Percentiles rank a stretch among this genome's conserved stretches.
phyloP scores from a whole-genome alignment of 2,329 filamentous ascomycete genomes.

The Spiromastix sp. region DNA sequence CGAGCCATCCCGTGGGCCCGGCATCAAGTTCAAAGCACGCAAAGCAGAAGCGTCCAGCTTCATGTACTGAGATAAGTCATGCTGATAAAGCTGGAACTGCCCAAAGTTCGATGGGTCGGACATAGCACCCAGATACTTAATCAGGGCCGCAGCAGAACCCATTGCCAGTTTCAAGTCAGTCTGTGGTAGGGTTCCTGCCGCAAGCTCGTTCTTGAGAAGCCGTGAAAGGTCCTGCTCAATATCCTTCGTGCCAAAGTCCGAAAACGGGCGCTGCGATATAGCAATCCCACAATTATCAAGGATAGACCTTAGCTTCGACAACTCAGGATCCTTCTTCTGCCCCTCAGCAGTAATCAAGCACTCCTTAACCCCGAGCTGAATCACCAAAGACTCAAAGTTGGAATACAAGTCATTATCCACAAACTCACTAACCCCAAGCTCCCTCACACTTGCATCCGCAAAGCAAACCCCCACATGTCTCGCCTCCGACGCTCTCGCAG shows the following conservation, averaged over 20 bases:
- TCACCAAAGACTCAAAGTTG: constrained; percentile 92
- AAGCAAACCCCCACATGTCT: constrained; percentile 91
- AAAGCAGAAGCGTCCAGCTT: constrained; percentile 91
- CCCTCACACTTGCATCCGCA: constrained; percentile 89
- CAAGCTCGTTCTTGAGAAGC: constrained; percentile 75
- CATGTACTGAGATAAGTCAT: constrained; percentile 95
- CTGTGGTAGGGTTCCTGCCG: constrained; percentile 67
- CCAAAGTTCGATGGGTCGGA: constrained; percentile 92
- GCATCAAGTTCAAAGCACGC: constrained; percentile 94
- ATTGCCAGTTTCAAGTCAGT: constrained; percentile 92
- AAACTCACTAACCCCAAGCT: constrained; percentile 94
- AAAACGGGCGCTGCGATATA: constrained; percentile 64
- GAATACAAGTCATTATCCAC: constrained; percentile 98
- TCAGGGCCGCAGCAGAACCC: constrained; percentile 84
- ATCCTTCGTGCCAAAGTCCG: constrained; percentile 78
- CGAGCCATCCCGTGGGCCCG: constrained; percentile 83
- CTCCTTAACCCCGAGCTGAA: constrained; percentile 91
- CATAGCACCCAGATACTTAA: constrained; percentile 86
- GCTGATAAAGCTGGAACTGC: constrained; percentile 93
- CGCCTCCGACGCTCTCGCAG: constrained; percentile 74
- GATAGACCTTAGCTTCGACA: constrained; percentile 77
- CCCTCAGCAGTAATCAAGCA: constrained; percentile 76
- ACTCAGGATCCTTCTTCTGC: constrained; percentile 73
- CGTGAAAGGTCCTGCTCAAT: constrained; percentile 91
- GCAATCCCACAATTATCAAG: constrained; percentile 88